These are phyloP conservation scores for Boletus huronensis DNA, from an alignment of 768 basidiomycete genomes.

Conservation along the genomic window DNA sequence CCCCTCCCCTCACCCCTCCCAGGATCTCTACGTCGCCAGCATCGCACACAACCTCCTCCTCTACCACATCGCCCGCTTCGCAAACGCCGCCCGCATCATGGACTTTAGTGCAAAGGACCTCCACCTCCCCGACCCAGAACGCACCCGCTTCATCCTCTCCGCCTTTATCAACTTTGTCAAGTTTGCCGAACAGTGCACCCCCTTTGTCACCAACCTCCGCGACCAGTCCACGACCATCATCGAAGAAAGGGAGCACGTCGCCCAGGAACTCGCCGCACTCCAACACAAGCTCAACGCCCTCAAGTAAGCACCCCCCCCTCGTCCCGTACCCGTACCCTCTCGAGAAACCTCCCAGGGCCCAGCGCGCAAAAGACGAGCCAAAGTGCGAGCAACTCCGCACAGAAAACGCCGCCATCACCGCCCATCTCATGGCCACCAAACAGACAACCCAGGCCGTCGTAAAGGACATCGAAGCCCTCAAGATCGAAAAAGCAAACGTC, in stretches of 20 bases:
- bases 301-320: conserved; percentile 42
- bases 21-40: conserved; percentile 67
- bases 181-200: conserved; percentile 73
- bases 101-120: conserved; percentile 79
- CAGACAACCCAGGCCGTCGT: conserved; percentile 56
- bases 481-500: conserved; percentile 62
- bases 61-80: conserved; percentile 73
- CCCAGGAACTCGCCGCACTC: conserved; percentile 45
- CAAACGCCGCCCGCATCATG: conserved; percentile 66
- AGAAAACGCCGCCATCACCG: conserved; percentile 60
- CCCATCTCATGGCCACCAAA: conserved; percentile 67
- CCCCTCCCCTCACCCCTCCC: background rate
- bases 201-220: conserved; percentile 59
- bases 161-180: conserved; percentile 93
- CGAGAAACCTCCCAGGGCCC: conserved; percentile 40
- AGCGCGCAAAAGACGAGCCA: conserved; percentile 68
- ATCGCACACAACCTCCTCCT: conserved; percentile 62
- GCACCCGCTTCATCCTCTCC: conserved; percentile 73
- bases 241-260: conserved; percentile 58
- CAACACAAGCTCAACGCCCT: conserved; percentile 51
- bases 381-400: conserved; percentile 54
- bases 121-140: conserved; percentile 64
- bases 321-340: background rate
- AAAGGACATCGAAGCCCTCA: conserved; percentile 67
- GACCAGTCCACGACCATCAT: conserved; percentile 54